Base-by-base conservation (phyloP, 768 basidiomycete species). In the Suillus clintonianus region DNA sequence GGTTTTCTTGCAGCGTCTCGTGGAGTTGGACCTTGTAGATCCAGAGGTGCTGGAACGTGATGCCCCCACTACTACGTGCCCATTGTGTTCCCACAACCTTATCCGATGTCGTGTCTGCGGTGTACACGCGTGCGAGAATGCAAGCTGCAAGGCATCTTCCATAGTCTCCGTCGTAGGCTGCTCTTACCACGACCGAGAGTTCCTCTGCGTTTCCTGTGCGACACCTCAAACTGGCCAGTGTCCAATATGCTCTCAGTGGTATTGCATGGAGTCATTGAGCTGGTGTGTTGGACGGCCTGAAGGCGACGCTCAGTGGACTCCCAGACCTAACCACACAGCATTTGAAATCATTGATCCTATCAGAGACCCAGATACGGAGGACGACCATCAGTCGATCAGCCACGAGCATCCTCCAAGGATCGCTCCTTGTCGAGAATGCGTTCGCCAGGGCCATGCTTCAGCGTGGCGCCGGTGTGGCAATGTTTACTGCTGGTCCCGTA, bases 251-350 rank as follows among this genome's bases (percentile, higher is more conserved):
- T 57, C 56, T 57, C 37, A 41, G 24, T 57, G 56, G 56, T 57
- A 17, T 57, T 57, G 56, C 56, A 27, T 57, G 56, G 37, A 37
- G 10, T 39, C 39, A 11, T 27, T 57, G 56, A 57, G 39, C 15
- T 37, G 56, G 56, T 57, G 56, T 57, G 37, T 57, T 27, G 56
- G 56, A 57, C 56, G 37, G 24, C 56, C 56, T 27, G 24, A 57
- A 57, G 37, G 56, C 17, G 24, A 27, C 11, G 24, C 11, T 11
- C 37, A 57, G 37, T 19, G 56, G 56, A 27, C 17, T 17, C 56
- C 37, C 11, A 36, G 10, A 41, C 39, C 36, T 13, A 39, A 27
- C 17, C 37, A 39, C 37, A 41, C 24, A 27, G 22, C 56, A 19
- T 27, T 41, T 13, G 37, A 57, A 27, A 10, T 22, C 8, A 19